Percentiles rank a stretch among this genome's conserved stretches.
Conservation (phyloP, 2,329 filamentous ascomycete genomes). For the Neofusicoccum sp. region DNA sequence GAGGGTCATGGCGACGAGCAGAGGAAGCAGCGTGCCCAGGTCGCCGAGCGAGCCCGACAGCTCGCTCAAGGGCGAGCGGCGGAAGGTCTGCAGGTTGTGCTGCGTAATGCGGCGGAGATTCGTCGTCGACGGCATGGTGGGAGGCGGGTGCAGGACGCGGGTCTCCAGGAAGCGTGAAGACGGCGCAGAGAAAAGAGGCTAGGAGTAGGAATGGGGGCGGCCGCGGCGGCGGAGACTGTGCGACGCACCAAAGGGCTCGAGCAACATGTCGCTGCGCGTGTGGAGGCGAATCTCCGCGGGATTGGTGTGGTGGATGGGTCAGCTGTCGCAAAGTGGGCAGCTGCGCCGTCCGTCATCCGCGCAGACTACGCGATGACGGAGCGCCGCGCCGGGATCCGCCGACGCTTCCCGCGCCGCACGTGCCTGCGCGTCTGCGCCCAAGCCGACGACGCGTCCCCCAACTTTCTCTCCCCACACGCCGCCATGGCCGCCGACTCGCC, state of each 20-base stretch:
- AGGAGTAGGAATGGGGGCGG: neutral
- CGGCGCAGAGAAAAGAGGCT: neutral
- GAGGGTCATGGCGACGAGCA: slow-evolving; percentile 81
- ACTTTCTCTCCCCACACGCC: neutral
- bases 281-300: slow-evolving; percentile 8
- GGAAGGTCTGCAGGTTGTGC: slow-evolving; percentile 58
- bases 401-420: neutral
- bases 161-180: neutral
- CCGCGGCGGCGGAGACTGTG: neutral
- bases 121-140: slow-evolving; percentile 1
- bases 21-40: slow-evolving; percentile 82
- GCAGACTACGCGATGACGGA: neutral
- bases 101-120: slow-evolving; percentile 30
- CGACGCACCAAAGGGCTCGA: neutral
- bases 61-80: slow-evolving; percentile 63
- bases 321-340: slow-evolving; percentile 3
- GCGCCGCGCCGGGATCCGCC: neutral
- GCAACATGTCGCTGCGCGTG: neutral
- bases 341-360: neutral
- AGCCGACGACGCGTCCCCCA: slow-evolving; percentile 4
- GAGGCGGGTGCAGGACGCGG: neutral
- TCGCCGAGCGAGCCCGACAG: slow-evolving; percentile 88
- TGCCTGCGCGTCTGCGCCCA: slow-evolving; percentile 6
- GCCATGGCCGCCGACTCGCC: slow-evolving; percentile 14
- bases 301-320: neutral